Evolutionary conservation across 768 basidiomycete genomes (phyloP), one percentile per base, ranked within the genome.

Genomic region (Xerocomellus amylosporus): DNA sequence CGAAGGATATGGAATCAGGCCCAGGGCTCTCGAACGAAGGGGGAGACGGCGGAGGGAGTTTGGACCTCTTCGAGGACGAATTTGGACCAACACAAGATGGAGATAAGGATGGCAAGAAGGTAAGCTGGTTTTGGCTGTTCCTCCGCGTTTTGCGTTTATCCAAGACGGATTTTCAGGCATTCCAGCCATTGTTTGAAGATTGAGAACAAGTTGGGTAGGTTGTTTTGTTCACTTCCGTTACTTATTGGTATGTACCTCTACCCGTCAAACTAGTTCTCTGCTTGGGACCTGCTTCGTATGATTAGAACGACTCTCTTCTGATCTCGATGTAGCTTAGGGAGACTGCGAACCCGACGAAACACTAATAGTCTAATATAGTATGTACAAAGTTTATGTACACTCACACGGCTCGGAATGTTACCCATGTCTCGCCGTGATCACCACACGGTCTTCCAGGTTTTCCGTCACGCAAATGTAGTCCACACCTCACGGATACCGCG

Each of bases 151-250:
- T 46, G 13, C 31, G 28, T 17, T 13, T 36, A 37, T 28, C 30
- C 24, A 36, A 56, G 14, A 50, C 14, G 34, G 3, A 6, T 45
- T 38, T 47, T 30, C 46, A 71, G 70, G 31, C 58, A 17, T 71
- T 71, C 49, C 70, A 65, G 17, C 72, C 70, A 45, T 58, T 71
- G 26, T 71, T 71, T 48, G 70, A 71, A 37, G 70, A 71, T 22
- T 72, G 54, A 65, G 24, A 39, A 40, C 12, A 37, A 19, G 10
- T 17, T 24, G n/a, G 31, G 33, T 53, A 17, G 30, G 24, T 44
- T 15, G 8, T n/a, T 28, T 40, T n/a, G 38, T 43, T 36, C 7
- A 1, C n/a, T 42, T 49, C 13, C 40, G 20, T 12, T 46, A 17
- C 39, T 31, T 22, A n/a, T 26, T 38, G 38, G 50, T 34, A 34